phyloP scores from a whole-genome alignment of 495 filamentous ascomycete species.

The Elasticomyces elasticus region DNA sequence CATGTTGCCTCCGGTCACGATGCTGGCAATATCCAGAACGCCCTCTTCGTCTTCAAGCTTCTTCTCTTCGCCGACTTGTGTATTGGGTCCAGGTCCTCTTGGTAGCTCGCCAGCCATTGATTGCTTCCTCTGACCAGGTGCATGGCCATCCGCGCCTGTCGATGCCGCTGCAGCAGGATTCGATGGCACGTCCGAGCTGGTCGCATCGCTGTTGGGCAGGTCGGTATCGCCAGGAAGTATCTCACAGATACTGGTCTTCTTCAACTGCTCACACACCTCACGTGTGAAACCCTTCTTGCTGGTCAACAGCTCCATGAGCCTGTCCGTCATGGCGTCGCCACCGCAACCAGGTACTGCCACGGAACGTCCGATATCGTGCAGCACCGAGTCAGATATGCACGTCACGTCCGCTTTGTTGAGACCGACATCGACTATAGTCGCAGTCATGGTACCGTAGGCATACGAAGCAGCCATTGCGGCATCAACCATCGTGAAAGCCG shows the following conservation, averaged over 20 bases:
- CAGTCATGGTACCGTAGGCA: constrained; percentile 63
- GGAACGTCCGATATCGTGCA: constrained; percentile 51
- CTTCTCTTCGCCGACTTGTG: constrained; percentile 42
- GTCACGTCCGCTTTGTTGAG: constrained; percentile 85
- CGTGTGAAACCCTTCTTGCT: constrained; percentile 55
- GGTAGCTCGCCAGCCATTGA: constrained; percentile 33
- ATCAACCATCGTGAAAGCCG: constrained; percentile 78
- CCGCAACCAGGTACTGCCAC: constrained; percentile 61
- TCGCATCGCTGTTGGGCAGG: constrained; percentile 38
- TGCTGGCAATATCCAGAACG: constrained; percentile 84
- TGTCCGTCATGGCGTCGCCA: constrained; percentile 79
- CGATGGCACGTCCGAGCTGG: constrained; percentile 40
- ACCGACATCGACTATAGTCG: constrained; percentile 83
- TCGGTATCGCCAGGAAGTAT: constrained; percentile 61
- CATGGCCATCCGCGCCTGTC: constrained; percentile 40
- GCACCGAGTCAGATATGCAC: constrained; percentile 65
- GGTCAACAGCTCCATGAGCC: constrained; percentile 57
- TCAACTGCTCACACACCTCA: constrained; percentile 93
- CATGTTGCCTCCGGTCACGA: constrained; percentile 84
- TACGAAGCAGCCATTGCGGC: constrained; percentile 73
- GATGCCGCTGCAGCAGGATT: constrained; percentile 52
- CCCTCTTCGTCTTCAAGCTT: constrained; percentile 60
- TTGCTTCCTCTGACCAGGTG: constrained; percentile 30
- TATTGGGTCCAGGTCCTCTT: constrained; percentile 43
- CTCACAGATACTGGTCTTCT: constrained; percentile 80